phyloP scores from a whole-genome alignment of 148 eudicot species.

The Silene conica region DNA sequence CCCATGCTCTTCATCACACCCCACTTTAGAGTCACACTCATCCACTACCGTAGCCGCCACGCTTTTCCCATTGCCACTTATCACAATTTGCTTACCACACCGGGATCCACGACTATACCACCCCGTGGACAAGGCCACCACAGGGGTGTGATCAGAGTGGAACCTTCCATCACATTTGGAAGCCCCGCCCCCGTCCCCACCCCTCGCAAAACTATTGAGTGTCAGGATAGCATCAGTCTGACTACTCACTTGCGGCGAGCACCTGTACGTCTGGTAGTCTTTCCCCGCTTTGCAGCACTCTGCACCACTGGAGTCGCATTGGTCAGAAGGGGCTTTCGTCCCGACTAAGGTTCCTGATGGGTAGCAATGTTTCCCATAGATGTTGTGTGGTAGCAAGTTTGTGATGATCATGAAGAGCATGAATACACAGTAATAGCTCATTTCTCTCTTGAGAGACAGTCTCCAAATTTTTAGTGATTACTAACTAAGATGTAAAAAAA shows the following conservation, averaged over 20 bases:
- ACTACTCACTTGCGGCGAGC: constrained; percentile 34
- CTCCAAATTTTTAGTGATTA: too few species aligned
- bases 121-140: constrained; percentile 53
- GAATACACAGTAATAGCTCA: constrained; percentile 1
- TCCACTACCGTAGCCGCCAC: constrained; percentile 39
- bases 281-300: constrained; percentile 31
- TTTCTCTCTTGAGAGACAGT: too few species aligned
- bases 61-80: constrained; percentile 28
- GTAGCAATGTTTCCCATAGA: constrained; percentile 15
- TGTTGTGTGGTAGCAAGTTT: neutral
- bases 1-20: constrained; percentile 36
- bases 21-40: constrained; percentile 38
- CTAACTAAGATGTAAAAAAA: too few species aligned
- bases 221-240: constrained; percentile 32
- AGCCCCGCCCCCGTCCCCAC: constrained; percentile 36
- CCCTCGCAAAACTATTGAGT: constrained; percentile 33
- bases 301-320: constrained; percentile 24
- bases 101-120: constrained; percentile 32
- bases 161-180: constrained; percentile 34
- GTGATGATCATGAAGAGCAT: neutral
- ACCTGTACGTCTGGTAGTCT: constrained; percentile 29
- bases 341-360: constrained; percentile 21
- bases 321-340: constrained; percentile 20
- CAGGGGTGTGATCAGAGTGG: constrained; percentile 29
- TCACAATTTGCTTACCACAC: constrained; percentile 30